Evolutionary conservation across 495 filamentous ascomycete species (phyloP).

Genomic region (Wilcoxina mikolae): DNA sequence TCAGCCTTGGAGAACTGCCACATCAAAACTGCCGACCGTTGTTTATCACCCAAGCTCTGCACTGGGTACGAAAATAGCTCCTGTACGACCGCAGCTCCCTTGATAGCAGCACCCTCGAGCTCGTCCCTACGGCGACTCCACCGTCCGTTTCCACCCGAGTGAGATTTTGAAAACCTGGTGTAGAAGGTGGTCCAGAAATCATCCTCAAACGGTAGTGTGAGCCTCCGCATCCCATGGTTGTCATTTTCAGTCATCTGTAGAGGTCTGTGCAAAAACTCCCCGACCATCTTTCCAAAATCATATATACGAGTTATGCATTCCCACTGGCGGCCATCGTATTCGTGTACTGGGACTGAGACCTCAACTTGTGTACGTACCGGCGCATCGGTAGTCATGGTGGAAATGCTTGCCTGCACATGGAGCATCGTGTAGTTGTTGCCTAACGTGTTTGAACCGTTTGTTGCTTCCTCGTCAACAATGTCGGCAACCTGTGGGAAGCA

Average conservation of each 20-base stretch:
- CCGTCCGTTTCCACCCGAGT: background rate
- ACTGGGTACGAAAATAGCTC: slow-evolving; percentile 22
- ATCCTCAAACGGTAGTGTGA: slow-evolving; percentile 25
- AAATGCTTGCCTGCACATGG: slow-evolving; percentile 21
- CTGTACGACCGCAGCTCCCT: slow-evolving; percentile 27
- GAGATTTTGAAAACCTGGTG: slow-evolving; percentile 19
- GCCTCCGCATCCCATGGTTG: slow-evolving; percentile 17
- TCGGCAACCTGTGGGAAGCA: slow-evolving; percentile 24
- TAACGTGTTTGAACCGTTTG: slow-evolving; percentile 5
- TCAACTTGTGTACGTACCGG: slow-evolving; percentile 24
- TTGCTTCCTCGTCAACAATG: slow-evolving; percentile 10
- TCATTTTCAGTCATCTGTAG: slow-evolving; percentile 1
- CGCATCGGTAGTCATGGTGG: slow-evolving; percentile 18
- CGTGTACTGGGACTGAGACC: slow-evolving; percentile 10
- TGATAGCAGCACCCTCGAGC: slow-evolving; percentile 22
- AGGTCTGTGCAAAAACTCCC: slow-evolving; percentile 18
- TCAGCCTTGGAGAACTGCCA: slow-evolving; percentile 29
- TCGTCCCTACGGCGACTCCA: slow-evolving; percentile 1
- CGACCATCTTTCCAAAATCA: slow-evolving; percentile 23
- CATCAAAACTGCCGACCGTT: slow-evolving; percentile 22
- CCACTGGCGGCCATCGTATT: slow-evolving; percentile 19
- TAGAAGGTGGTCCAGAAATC: slow-evolving; percentile 29
- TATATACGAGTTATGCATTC: slow-evolving; percentile 27
- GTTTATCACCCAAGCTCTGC: slow-evolving; percentile 6
- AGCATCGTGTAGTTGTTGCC: slow-evolving; percentile 16